Evolutionary conservation across 768 basidiomycete species (phyloP), one percentile per base, ranked within the genome.

Genomic region (Auricularia auricula-judae): DNA sequence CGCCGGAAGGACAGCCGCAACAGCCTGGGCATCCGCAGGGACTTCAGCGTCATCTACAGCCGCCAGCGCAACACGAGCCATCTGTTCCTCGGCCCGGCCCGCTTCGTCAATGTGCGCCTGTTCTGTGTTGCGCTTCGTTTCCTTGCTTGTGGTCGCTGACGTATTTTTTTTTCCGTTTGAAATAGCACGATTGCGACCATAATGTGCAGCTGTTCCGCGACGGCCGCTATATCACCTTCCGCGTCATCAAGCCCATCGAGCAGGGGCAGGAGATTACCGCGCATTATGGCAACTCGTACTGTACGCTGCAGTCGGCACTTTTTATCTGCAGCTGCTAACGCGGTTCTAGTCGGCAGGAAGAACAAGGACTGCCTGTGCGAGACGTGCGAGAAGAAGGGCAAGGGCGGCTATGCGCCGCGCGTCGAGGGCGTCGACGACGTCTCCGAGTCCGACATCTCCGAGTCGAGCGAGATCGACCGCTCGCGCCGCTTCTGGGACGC

Each of bases 21-120:
- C 64, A 80, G 81, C 63, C 87, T 44, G 33, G 76, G 74, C 12
- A 90, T 90, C 67, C 84, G 91, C 66, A 80, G 89, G 70, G 91
- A 93, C 73, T 93, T 93, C 72, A 92, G 89, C 73, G 91, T 93
- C 71, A 92, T 93, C 63, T 91, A 93, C 74, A 92, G 90, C 39
- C 89, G 88, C 71, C 89, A 90, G 74, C 87, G 91, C 83, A 93
- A 93, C 80, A 91, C 90, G 76, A 93, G 91, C 70, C 90, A 93
- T 77, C 79, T 93, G 71, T 93, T 93, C 78, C 78, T 93, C 72
- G 91, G 91, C 10, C 92, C 91, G 62, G 92, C 91, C 76, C 87
- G 91, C 72, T 93, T 93, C 77, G 91, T 93, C 66, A 93, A 93
- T 73, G 91, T 93, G 75, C 81, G 89, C 59, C 44, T 62, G 62